Evolutionary conservation across 2,329 filamentous ascomycete species (phyloP).

Genomic region (Plenodomus biglobosus): DNA sequence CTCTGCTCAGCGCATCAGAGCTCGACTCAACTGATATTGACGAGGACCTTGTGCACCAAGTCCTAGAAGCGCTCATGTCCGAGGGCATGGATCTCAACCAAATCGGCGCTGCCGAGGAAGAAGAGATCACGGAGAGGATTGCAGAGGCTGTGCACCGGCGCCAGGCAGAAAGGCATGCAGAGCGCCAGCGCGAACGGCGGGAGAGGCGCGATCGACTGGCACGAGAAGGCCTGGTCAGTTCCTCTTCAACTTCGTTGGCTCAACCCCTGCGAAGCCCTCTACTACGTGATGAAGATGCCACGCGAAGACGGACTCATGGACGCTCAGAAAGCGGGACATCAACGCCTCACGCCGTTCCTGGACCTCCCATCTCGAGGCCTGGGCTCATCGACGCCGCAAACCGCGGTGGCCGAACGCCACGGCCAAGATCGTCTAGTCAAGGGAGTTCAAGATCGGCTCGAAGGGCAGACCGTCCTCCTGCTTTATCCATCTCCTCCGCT

Average conservation of each 20-base stretch:
- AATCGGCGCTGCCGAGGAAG: slow-evolving; percentile 79
- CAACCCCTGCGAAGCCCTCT: slow-evolving; percentile 32
- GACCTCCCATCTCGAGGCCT: slow-evolving; percentile 52
- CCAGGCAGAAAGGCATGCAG: slow-evolving; percentile 65
- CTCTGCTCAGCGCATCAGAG: slow-evolving; percentile 77
- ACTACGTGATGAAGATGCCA: slow-evolving; percentile 32
- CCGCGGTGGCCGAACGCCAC: slow-evolving; percentile 32
- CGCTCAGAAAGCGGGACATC: slow-evolving; percentile 41
- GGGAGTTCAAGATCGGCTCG: slow-evolving; percentile 46
- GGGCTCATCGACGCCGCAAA: slow-evolving; percentile 49
- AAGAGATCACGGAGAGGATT: slow-evolving; percentile 87
- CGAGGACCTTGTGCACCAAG: slow-evolving; percentile 84
- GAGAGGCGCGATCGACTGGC: slow-evolving; percentile 38
- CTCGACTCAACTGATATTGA: slow-evolving; percentile 78
- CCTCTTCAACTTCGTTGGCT: slow-evolving; percentile 25
- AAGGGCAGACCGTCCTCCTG: slow-evolving; percentile 34
- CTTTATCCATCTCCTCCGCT: slow-evolving; percentile 25
- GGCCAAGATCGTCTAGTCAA: slow-evolving; percentile 52
- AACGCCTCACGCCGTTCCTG: slow-evolving; percentile 34
- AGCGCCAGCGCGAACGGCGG: slow-evolving; percentile 53
- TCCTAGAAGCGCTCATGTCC: slow-evolving; percentile 80
- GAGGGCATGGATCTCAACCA: slow-evolving; percentile 89
- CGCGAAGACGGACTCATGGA: slow-evolving; percentile 35
- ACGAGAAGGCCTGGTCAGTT: slow-evolving; percentile 43
- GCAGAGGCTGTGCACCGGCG: slow-evolving; percentile 82